phyloP scores from a whole-genome alignment of 169 alveolate species.

The Cryptosporidium sp. region DNA sequence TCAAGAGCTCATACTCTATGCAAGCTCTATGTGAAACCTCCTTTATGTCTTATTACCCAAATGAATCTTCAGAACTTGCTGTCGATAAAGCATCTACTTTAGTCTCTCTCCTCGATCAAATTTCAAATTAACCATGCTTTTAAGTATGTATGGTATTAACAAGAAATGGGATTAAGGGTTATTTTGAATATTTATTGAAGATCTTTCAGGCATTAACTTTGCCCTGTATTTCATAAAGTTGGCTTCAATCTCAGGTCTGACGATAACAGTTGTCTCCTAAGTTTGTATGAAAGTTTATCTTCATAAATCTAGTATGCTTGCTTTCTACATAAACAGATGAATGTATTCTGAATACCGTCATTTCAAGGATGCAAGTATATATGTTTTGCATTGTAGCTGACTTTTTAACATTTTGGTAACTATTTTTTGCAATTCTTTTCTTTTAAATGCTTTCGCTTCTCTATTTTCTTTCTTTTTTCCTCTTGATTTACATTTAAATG shows the following conservation, averaged over 20 bases:
- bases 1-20: conserved; percentile 39
- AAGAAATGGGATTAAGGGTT: neutral
- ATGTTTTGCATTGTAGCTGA: neutral
- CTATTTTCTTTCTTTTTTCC: neutral
- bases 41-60: conserved; percentile 12
- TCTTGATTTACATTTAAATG: neutral
- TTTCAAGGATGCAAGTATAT: neutral
- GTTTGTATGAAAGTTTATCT: neutral
- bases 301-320: neutral
- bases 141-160: too few relatives aligned
- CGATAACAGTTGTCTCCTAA: neutral
- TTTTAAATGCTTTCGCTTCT: neutral
- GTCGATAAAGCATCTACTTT: conserved; percentile 35
- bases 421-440: too few relatives aligned
- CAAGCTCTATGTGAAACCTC: conserved; percentile 36
- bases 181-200: neutral
- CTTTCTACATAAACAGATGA: neutral
- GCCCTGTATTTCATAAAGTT: neutral
- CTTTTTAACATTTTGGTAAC: neutral
- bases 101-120: conserved; percentile 37
- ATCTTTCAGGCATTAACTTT: neutral
- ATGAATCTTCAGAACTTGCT: conserved; percentile 24
- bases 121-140: neutral
- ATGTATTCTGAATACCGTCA: neutral
- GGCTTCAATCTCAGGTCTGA: neutral